These are phyloP conservation scores for Boletus tomentosulus DNA, from an alignment of 768 basidiomycete genomes.

Conservation along the genomic window DNA sequence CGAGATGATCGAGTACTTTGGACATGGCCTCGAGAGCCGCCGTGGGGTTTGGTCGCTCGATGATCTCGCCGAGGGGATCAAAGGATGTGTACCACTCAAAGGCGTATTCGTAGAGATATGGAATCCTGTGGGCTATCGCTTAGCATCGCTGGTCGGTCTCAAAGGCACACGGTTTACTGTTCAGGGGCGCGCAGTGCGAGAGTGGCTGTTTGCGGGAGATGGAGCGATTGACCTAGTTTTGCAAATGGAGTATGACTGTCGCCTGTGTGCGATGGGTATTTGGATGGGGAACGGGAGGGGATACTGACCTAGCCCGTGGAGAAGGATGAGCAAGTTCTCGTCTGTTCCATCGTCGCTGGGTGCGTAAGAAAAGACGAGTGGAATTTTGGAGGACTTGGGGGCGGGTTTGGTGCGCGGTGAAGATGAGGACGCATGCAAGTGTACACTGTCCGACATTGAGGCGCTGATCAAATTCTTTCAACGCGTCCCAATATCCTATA, in stretches of 20 bases:
- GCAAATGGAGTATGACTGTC: slow-evolving; percentile 78
- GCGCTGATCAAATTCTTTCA: too few relatives aligned
- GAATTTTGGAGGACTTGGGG: slow-evolving; percentile 44
- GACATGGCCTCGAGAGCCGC: slow-evolving; percentile 55
- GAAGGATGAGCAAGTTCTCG: slow-evolving; percentile 76
- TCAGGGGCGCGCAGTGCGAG: slow-evolving; percentile 79
- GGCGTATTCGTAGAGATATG: slow-evolving; percentile 72
- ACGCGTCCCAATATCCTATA: too few relatives aligned
- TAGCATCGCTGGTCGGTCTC: slow-evolving; percentile 5
- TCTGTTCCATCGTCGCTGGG: slow-evolving; percentile 82
- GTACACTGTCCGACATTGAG: slow-evolving; percentile 16
- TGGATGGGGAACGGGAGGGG: background rate
- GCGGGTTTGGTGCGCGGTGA: slow-evolving; percentile 42
- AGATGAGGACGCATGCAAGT: slow-evolving; percentile 17
- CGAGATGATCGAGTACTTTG: slow-evolving; percentile 53
- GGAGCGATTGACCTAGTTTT: slow-evolving; percentile 66
- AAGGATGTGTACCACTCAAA: slow-evolving; percentile 89
- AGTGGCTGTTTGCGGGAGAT: slow-evolving; percentile 85
- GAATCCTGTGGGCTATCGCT: slow-evolving; percentile 47
- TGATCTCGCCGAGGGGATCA: slow-evolving; percentile 69
- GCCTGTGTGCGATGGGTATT: slow-evolving; percentile 41
- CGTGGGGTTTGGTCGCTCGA: slow-evolving; percentile 70
- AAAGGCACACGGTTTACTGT: slow-evolving; percentile 43
- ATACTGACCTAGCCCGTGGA: slow-evolving; percentile 78
- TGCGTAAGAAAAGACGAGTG: slow-evolving; percentile 59